Conservation (phyloP, 306 rosid genomes). For the Quercus wislizeni region DNA sequence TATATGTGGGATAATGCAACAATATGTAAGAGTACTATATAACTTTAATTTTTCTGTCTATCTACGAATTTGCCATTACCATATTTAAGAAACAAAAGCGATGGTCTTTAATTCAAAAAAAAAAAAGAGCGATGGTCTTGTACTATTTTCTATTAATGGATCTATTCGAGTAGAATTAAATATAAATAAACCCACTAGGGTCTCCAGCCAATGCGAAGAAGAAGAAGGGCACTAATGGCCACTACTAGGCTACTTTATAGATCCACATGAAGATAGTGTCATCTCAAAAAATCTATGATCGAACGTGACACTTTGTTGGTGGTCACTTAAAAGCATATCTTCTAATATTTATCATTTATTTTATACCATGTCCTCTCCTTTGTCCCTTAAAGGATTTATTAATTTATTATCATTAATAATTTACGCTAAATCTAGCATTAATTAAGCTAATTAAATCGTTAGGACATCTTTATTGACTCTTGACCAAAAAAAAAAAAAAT, state of each 20-base stretch:
- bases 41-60: too few relatives aligned
- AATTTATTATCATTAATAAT: not conserved
- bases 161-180: not conserved
- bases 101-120: too few relatives aligned
- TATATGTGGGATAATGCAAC: too few relatives aligned
- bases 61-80: too few relatives aligned
- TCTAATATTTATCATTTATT: not conserved
- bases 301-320: slow-evolving; percentile 10
- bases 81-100: not conserved
- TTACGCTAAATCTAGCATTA: not conserved
- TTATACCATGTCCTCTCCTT: not conserved
- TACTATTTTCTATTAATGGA: not conserved
- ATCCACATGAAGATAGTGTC: slow-evolving; percentile 53
- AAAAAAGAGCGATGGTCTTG: not conserved
- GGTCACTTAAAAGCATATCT: slow-evolving; percentile 7
- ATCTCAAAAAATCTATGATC: slow-evolving; percentile 24
- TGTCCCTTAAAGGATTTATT: not conserved
- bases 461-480: not conserved
- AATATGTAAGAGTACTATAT: too few relatives aligned
- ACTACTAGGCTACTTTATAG: slow-evolving; percentile 40
- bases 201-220: not conserved
- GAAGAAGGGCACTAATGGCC: slow-evolving; percentile 24
- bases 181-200: not conserved
- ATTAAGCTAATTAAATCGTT: not conserved
- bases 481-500: not conserved